A percentile compares a stretch with the other conserved stretches of the same genome.
Conservation (phyloP, 805 yeast genomes). For the Kurtzmaniella cleridarum region DNA sequence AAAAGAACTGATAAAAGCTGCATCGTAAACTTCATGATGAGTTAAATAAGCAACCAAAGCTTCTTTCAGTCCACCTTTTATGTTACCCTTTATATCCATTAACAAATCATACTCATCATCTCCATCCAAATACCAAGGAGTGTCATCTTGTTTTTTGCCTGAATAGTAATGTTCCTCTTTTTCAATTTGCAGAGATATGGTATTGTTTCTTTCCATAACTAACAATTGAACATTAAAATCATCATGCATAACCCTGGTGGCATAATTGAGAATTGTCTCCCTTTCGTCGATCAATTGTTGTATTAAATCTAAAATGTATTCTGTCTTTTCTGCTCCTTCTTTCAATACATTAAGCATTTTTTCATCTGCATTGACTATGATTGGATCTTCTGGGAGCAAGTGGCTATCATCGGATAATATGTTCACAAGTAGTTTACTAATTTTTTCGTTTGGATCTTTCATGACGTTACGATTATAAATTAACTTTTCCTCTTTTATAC, state of each 20-base stretch:
- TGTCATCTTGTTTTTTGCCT: constrained; percentile 32
- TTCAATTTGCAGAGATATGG: constrained; percentile 21
- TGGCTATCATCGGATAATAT: constrained; percentile 45
- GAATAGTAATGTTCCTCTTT: constrained; percentile 30
- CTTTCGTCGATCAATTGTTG: constrained; percentile 64
- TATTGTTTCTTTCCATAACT: constrained; percentile 42
- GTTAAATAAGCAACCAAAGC: constrained; percentile 80
- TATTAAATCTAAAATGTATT: constrained; percentile 35
- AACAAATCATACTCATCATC: constrained; percentile 53
- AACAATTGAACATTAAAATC: constrained; percentile 59
- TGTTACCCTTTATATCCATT: constrained; percentile 62
- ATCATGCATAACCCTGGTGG: constrained; percentile 73
- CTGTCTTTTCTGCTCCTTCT: constrained; percentile 30
- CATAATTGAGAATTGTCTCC: constrained; percentile 63
- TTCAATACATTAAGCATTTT: constrained; percentile 32
- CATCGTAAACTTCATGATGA: constrained; percentile 59
- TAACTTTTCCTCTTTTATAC: constrained; percentile 51
- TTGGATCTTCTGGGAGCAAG: constrained; percentile 21
- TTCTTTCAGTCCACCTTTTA: constrained; percentile 78
- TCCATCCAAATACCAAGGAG: constrained; percentile 70
- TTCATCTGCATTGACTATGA: constrained; percentile 36
- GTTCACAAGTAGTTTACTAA: constrained; percentile 42
- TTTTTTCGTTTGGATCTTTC: constrained; percentile 41
- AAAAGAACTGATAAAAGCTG: constrained; percentile 62
- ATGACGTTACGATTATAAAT: constrained; percentile 35